Evolutionary conservation across 306 rosid species (phyloP), one percentile per base, ranked within the genome.

Genomic region (Vigna nakashimae): DNA sequence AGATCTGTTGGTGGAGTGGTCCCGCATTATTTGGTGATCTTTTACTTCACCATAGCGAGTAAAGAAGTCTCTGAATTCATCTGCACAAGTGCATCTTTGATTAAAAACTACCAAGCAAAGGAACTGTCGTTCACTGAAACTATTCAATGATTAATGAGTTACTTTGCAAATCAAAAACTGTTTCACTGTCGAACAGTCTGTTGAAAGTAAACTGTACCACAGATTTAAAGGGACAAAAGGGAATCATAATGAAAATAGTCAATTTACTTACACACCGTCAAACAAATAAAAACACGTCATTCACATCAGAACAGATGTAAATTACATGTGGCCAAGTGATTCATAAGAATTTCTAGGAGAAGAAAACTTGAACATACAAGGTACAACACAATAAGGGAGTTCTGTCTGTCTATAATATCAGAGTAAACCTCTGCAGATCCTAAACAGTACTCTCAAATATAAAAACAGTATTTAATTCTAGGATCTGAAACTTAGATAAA

Each of bases 11-110:
- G 94, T 90, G 36, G 96, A 85, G 77, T 92, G 97, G 83, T 92
- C 97, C 42, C 93, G 83, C 97, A 92, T 92, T 81, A 92, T 90
- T 80, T 92, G 97, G 82, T 90, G 86, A 73, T 92, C 96, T 79
- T 86, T 90, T 17, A 92, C 93, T 70, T 87, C 97, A 32, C 97
- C 96, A 75, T 83, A 92, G 78, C 87, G 92, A n/a, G 88, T 80
- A 85, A 88, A 94, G 87, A 89, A 94, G 76, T 80, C 93, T 51
- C 88, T 79, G 43, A 92, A 85, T 88, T 89, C 94, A 74, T 84
- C 94, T 89, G 89, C 89, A 84, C 53, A 86, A 73, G 73, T 36
- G 51, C 58, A 74, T 49, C 60, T 45, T 65, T 18, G 81, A 73
- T 65, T 45, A 18, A 73, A 79, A 80, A 14, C 15, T 59, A 64